phyloP scores from a whole-genome alignment of 495 filamentous ascomycete genomes.

The Aspergillus cristatus region DNA sequence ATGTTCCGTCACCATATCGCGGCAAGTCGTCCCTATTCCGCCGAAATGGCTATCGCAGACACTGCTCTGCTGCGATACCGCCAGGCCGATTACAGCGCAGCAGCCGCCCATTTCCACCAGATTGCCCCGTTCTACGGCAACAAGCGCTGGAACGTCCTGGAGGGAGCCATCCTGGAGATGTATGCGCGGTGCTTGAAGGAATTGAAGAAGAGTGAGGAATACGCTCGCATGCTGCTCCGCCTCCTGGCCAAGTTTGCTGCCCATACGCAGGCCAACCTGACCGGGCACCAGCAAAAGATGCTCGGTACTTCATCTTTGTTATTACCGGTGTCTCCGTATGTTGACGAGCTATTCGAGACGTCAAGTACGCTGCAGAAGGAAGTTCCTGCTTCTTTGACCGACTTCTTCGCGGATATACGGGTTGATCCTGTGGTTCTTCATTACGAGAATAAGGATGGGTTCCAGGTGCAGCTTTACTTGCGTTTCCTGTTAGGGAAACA shows the following conservation, averaged over 20 bases:
- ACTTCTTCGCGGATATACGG: slow-evolving; percentile 63
- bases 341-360: slow-evolving; percentile 56
- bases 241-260: slow-evolving; percentile 63
- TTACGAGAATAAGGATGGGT: slow-evolving; percentile 65
- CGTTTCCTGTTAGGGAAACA: slow-evolving; percentile 64
- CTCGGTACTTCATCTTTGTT: slow-evolving; percentile 23
- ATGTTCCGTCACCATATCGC: slow-evolving; percentile 65
- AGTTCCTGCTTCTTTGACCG: slow-evolving; percentile 53
- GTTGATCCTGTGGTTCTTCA: slow-evolving; percentile 64
- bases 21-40: slow-evolving; percentile 65
- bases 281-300: slow-evolving; percentile 22
- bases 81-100: slow-evolving; percentile 57
- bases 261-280: slow-evolving; percentile 25
- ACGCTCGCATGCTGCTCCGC: slow-evolving; percentile 62
- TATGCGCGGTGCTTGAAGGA: slow-evolving; percentile 77
- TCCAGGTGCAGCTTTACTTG: slow-evolving; percentile 60
- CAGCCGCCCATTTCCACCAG: slow-evolving; percentile 71
- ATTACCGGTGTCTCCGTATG: slow-evolving; percentile 49
- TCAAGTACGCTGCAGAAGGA: slow-evolving; percentile 56
- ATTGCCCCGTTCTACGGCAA: slow-evolving; percentile 76
- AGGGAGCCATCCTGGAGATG: slow-evolving; percentile 75
- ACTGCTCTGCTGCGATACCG: slow-evolving; percentile 75
- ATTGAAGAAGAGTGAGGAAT: slow-evolving; percentile 68
- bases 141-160: slow-evolving; percentile 68
- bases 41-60: slow-evolving; percentile 71